Base-by-base conservation (phyloP, 192 early-diverging fungal genomes). In the Mortierella antarctica region DNA sequence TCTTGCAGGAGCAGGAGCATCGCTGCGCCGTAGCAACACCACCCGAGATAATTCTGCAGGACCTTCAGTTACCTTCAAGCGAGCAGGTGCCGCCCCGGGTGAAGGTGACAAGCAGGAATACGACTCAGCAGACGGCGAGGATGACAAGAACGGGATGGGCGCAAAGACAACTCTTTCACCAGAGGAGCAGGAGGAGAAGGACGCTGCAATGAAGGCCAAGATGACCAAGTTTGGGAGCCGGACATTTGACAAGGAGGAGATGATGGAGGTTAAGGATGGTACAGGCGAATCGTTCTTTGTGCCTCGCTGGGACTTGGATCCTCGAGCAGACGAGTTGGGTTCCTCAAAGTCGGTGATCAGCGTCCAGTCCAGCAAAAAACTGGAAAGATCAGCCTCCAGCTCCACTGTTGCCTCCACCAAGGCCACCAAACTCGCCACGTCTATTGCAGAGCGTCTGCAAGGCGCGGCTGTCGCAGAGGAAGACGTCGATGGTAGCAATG, bases 211-310 rank as follows among this genome's bases (percentile, higher is more conserved):
- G n/a, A 80, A 80, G 20, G 65, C 65, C 18, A 71, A 59, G 18
- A 64, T 56, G 48, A 65, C 77, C 65, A 80, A 71, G 53, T 71
- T 80, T 42, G 67, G 63, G 7, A 80, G 77, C 55, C 67, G 77
- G 23, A 80, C 77, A 1, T 80, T 80, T 57, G 77, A 80, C 62
- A 80, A 80, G 65, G 77, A 80, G 23, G 77, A 80, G 54, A 80
- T 80, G 77, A 80, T 80, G 21, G 77, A 80, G 39, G 77, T 80
- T 6, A 80, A 80, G 40, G 77, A 80, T 44, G 77, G 77, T 6
- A 68, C 69, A 20, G 77, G 77, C 8, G 77, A 80, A 39, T 80
- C 77, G 7, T 80, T 80, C 60, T 80, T 80, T 68, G 62, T 80
- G 6, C 77, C 77, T 57, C 77, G 77, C 18, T 80, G 77, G 77